Evolutionary conservation across 1,284 basidiomycete species (phyloP), one percentile per base, ranked within the genome.

Genomic region (Ustilago cynodontis): DNA sequence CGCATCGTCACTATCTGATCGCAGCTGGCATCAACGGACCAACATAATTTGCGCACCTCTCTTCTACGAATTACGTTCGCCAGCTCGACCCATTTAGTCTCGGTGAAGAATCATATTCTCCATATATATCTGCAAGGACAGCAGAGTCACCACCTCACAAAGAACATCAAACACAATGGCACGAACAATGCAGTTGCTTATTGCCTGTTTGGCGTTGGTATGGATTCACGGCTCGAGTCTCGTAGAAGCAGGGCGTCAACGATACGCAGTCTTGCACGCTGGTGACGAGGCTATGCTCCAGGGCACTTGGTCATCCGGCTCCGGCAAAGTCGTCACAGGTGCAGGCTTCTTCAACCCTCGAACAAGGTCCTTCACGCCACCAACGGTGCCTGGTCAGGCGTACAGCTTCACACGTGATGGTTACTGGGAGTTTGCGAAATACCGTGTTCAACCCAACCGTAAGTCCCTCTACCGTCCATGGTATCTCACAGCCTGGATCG

Each of bases 371-470:
- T 86, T 86, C 70, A 82, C 26, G 14, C 58, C 81, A 11, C 85
- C 85, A 5, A 45, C 47, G 2, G 78, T 77, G 3, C 65, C 83
- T 2, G 85, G 85, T 4, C 67, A 77, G 43, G 76, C 83, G 10
- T 85, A 86, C 75, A 84, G 82, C 64, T 86, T 86, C 64, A 79
- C 81, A 3, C 68, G 59, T n/a, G 83, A 84, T 59, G 84, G 84
- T 2, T 81, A 66, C 57, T 86, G 83, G 82, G 85, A 86, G 72
- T 72, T 84, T 67, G 78, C 82, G 20, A 79, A 74, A 55, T 76
- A 82, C 59, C 65, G 81, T 56, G 83, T 82, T 26, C 67, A 62
- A 10, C 71, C 79, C 0, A 80, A 83, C 49, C 78, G 79, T 82
- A 57, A 77, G 81, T 71, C 53, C n/a, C 18, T 11, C 4, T 16